Base-by-base conservation (phyloP, 768 basidiomycete genomes). In the Rhodosporidiobolus odoratus region DNA sequence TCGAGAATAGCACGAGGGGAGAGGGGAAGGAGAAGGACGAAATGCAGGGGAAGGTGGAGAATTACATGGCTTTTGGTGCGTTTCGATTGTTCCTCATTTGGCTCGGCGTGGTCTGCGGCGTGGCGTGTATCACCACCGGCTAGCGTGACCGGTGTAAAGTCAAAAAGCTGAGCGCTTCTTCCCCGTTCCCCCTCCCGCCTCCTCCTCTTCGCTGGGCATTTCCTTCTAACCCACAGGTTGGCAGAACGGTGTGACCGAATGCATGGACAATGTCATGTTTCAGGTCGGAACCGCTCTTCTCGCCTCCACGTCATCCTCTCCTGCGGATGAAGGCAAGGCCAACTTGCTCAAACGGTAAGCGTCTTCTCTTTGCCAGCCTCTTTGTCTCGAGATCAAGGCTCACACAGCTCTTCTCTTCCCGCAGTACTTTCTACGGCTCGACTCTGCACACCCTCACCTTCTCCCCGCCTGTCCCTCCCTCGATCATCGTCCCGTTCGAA, bases 261-360 rank as follows among this genome's bases (percentile, higher is more conserved):
- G 95, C 80, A 92, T 98, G 89, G 95, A 98, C 80, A 98, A 98
- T 76, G 94, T 94, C 82, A 89, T 99, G 84, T 96, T 96, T 81
- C 96, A 98, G 80, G 92, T 98, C 60, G 96, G 98, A 80, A 89
- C 91, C 7, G 93, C 92, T 1, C 79, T 92, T 10, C 64, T 81
- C 47, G 89, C 89, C 76, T 89, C 92, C 70, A 85, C 85, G 60
- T 66, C 75, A n/a, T n/a, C n/a, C n/a, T n/a, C n/a, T n/a, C n/a
- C n/a, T n/a, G n/a, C n/a, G n/a, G 48, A 66, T 65, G 7, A 85
- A 83, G 19, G 80, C 78, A 86, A 86, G 76, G 84, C 84, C 0
- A 91, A 91, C 71, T 84, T 95, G 16, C 88, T 96, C 56, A 92
- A 93, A 80, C 83, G 88, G 93, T 92, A 43, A 38, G 80, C 32